A percentile compares a stretch with the other conserved stretches of the same genome.
Evolutionary conservation across 176 grass and related monocot genomes (phyloP).

Genomic region (Pontederia paniculata): DNA sequence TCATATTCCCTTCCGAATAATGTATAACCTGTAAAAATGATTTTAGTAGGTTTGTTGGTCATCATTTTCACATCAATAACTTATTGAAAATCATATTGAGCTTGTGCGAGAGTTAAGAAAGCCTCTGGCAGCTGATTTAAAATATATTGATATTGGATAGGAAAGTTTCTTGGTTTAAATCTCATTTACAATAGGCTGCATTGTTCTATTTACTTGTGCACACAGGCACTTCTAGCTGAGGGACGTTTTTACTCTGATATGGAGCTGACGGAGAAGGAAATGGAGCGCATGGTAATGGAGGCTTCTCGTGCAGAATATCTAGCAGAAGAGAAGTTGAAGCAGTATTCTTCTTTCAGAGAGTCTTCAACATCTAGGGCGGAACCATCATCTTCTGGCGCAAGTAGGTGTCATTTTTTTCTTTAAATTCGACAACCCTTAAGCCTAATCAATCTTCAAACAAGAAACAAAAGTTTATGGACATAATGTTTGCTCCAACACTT

Average conservation of each 20-base stretch:
- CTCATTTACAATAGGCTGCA: background rate
- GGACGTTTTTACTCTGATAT: conserved; percentile 86
- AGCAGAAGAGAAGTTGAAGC: conserved; percentile 35
- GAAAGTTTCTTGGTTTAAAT: too few relatives aligned
- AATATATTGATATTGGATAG: too few relatives aligned
- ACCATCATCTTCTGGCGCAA: conserved; percentile 75
- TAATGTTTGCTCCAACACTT: background rate
- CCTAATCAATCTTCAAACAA: too few relatives aligned
- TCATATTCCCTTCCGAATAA: too few relatives aligned
- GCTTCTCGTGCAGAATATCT: conserved; percentile 84
- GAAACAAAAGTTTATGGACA: too few relatives aligned
- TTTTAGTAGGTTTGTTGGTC: too few relatives aligned
- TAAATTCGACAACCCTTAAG: background rate
- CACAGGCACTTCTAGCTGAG: conserved; percentile 85
- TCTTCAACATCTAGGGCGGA: conserved; percentile 80
- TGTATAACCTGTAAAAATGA: too few relatives aligned
- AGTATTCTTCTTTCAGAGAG: conserved; percentile 46
- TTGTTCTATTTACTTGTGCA: conserved; percentile 14
- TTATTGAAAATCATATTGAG: too few relatives aligned
- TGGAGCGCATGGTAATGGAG: conserved; percentile 98
- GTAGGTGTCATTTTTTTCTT: conserved; percentile 19
- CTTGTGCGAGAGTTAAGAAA: too few relatives aligned
- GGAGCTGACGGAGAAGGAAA: conserved; percentile 98
- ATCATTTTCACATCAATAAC: too few relatives aligned
- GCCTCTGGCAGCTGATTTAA: too few relatives aligned